Evolutionary conservation across 352 stramenopile genomes (phyloP), one percentile per base, ranked within the genome.

Genomic region (Globisporangium rhizosaccharum): DNA sequence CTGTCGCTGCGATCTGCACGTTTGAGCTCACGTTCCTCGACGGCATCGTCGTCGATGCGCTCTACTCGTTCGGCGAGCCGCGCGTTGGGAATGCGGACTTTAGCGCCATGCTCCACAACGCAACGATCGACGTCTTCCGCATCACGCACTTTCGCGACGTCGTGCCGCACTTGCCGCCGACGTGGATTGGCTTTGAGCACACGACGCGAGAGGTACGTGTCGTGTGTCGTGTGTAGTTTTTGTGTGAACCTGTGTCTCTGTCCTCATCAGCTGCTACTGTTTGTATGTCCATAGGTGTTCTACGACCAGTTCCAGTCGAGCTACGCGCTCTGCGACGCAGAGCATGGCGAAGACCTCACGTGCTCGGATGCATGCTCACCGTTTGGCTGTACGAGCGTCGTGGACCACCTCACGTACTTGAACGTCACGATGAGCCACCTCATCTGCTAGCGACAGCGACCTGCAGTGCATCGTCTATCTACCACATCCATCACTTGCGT

Each of bases 371-470:
- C 67, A n/a, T 92, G 82, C 70, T 87, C 79, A 9, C 76, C 79
- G 0, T 88, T 89, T 37, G 72, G 80, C 8, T 90, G 82, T 66
- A 90, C 79, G 5, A 94, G 85, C 59, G 81, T 94, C 51, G 77
- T 91, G 12, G 85, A 94, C 66, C 85, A 94, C 56, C 74, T 94
- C 53, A 91, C 78, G 55, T 94, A 94, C 69, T 67, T 94, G 55
- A 94, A 94, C 68, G 85, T 94, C 54, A 90, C 85, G 15, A 91
- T 94, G 82, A 92, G 85, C 66, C 85, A 94, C 66, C 72, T 94
- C 56, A 81, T 90, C 42, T 94, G 85, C 70, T 94, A 39, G 33
- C 33, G 23, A 23, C 23, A 23, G 23, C 23, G 0, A 23, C 23
- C 23, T 23, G 23, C 23, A 23, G 23, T 23, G 23, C 0, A 23